phyloP scores from a whole-genome alignment of 495 filamentous ascomycete species.

The Penicillium pancosmium region DNA sequence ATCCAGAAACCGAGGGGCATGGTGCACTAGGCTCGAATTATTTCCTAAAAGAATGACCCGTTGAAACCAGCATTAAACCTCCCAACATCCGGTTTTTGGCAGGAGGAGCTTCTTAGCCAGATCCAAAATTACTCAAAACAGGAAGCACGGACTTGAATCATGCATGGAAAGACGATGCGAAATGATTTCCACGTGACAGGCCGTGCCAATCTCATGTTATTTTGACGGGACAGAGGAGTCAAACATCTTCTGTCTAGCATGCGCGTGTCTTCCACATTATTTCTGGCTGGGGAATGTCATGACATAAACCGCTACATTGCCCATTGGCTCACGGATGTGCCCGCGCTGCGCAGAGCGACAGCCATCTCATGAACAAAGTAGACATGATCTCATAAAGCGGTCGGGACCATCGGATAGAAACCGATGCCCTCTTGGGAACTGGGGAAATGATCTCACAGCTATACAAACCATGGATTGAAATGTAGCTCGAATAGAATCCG shows the following conservation, averaged over 20 bases:
- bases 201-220: too few species aligned
- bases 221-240: not conserved
- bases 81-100: too few species aligned
- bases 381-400: conserved; percentile 18
- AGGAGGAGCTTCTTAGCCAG: too few species aligned
- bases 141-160: too few species aligned
- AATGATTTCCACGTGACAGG: too few species aligned
- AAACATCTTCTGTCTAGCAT: not conserved
- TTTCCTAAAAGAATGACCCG: too few species aligned
- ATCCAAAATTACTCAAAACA: too few species aligned
- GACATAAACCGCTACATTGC: conserved; percentile 5
- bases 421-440: not conserved
- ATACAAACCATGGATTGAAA: conserved; percentile 16
- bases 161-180: too few species aligned
- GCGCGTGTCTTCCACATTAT: not conserved
- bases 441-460: conserved; percentile 19
- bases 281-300: conserved; percentile 10
- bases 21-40: too few species aligned
- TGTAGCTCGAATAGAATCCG: not conserved
- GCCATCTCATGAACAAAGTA: not conserved
- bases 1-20: too few species aligned
- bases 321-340: conserved; percentile 3
- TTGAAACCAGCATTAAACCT: too few species aligned
- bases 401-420: conserved; percentile 16
- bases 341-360: not conserved